Evolutionary conservation across 257 asterid genomes (phyloP).

Genomic region (Solanum virginianum): DNA sequence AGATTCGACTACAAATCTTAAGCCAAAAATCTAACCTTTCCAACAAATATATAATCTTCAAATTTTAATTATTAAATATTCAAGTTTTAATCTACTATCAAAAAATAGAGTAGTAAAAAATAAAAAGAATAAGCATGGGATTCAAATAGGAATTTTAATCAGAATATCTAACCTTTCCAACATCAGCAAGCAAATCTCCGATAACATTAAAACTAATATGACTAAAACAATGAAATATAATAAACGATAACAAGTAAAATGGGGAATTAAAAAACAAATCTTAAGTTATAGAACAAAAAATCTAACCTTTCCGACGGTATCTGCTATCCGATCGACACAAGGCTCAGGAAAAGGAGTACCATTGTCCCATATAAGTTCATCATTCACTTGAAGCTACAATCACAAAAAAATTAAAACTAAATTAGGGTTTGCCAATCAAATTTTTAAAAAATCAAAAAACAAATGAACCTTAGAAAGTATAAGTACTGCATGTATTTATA

Average conservation of each 20-base stretch:
- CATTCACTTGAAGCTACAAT: conserved; percentile 59
- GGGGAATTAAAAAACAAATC: not conserved
- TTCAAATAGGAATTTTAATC: not conserved
- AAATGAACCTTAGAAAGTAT: not conserved
- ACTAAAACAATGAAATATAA: not conserved
- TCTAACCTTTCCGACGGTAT: conserved; percentile 79
- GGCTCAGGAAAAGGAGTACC: conserved; percentile 93
- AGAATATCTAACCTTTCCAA: not conserved
- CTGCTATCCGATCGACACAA: conserved; percentile 88
- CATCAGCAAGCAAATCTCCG: not conserved
- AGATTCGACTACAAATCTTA: not conserved
- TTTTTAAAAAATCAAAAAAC: not conserved
- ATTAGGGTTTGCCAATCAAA: not conserved
- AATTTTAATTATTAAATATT: not conserved
- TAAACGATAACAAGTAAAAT: not conserved
- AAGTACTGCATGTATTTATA: not conserved
- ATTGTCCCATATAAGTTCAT: conserved; percentile 84
- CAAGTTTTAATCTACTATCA: not conserved
- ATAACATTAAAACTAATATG: not conserved
- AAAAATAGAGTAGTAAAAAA: not conserved
- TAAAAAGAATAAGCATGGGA: not conserved
- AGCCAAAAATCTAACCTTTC: not conserved
- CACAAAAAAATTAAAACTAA: not conserved
- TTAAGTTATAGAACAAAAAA: not conserved
- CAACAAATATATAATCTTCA: not conserved